A percentile compares a stretch with the other conserved stretches of the same genome.
Evolutionary conservation across 2,329 filamentous ascomycete species (phyloP).

Genomic region (Neurospora sp.): DNA sequence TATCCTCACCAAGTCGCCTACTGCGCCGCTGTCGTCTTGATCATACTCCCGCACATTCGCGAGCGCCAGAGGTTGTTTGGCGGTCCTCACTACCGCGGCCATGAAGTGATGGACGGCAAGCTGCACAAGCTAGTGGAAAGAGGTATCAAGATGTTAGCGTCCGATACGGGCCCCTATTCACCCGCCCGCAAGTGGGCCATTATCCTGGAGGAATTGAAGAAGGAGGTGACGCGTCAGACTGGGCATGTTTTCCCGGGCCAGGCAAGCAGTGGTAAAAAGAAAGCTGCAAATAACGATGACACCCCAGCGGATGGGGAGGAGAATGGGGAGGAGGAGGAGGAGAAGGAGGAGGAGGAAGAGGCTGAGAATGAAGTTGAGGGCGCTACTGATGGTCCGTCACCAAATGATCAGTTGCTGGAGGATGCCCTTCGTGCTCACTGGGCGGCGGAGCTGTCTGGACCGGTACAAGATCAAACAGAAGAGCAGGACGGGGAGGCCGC

Average conservation of each 20-base stretch:
- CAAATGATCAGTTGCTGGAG: constrained; percentile 9
- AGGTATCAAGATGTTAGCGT: constrained; percentile 4
- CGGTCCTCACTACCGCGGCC: constrained; percentile 1
- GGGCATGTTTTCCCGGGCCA: not conserved
- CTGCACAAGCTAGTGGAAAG: constrained; percentile 7
- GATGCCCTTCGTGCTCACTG: constrained; percentile 14
- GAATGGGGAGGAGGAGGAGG: not conserved
- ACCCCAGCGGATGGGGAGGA: not conserved
- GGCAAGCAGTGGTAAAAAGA: not conserved
- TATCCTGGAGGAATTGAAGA: constrained; percentile 12
- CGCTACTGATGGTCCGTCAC: not conserved
- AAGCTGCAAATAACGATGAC: not conserved
- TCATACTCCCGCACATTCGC: constrained; percentile 10
- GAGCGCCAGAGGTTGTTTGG: constrained; percentile 7
- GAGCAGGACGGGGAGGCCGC: not conserved
- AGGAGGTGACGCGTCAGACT: constrained; percentile 7
- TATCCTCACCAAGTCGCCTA: constrained; percentile 13
- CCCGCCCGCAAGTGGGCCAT: constrained; percentile 10
- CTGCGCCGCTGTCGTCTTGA: constrained; percentile 6
- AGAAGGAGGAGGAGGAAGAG: not conserved
- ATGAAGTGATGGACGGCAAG: constrained; percentile 5
- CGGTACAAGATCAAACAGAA: not conserved
- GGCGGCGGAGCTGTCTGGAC: constrained; percentile 6
- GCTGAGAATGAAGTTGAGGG: constrained; percentile 1
- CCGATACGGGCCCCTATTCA: constrained; percentile 8